Percentiles rank a stretch among this genome's conserved stretches.
These are phyloP conservation scores for Paraconiothyrium brasiliense DNA, from an alignment of 2,329 filamentous ascomycete genomes.

Conservation along the genomic window DNA sequence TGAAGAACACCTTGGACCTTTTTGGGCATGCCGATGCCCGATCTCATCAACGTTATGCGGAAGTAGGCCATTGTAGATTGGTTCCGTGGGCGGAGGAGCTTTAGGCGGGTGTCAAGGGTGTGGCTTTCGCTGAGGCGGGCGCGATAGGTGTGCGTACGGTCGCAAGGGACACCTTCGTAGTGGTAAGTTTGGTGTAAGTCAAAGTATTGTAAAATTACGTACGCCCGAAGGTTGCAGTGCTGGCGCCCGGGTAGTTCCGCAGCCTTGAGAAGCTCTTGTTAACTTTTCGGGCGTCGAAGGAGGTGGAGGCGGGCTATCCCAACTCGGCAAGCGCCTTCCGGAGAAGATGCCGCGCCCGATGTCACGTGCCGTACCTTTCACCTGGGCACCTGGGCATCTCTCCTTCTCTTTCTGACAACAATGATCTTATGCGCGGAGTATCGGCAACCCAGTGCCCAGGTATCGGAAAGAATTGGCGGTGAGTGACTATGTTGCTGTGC, in stretches of 20 bases:
- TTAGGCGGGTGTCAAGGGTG: conserved; percentile 5
- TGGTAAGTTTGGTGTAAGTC: conserved; percentile 12
- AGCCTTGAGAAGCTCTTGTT: not conserved
- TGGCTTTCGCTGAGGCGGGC: conserved; percentile 6
- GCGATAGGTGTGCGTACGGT: conserved; percentile 1
- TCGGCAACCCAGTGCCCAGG: not conserved
- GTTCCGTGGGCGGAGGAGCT: conserved; percentile 6
- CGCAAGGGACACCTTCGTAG: conserved; percentile 8
- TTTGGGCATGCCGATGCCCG: conserved; percentile 82
- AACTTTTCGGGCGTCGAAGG: conserved; percentile 28
- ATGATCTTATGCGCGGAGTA: not conserved
- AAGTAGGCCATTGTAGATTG: conserved; percentile 75
- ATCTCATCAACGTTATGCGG: conserved; percentile 89
- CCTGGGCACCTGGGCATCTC: too few species aligned
- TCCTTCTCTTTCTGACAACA: not conserved
- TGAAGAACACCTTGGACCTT: conserved; percentile 82
- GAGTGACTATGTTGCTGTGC: not conserved
- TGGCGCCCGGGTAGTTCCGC: not conserved
- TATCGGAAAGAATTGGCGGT: not conserved
- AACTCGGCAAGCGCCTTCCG: conserved; percentile 19
- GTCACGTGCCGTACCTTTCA: not conserved
- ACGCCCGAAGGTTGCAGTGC: conserved; percentile 3
- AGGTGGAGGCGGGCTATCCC: conserved; percentile 24
- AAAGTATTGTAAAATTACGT: not conserved
- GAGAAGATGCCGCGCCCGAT: conserved; percentile 9